phyloP scores from a whole-genome alignment of 140 eudicot species.

The Flaveria floridana region DNA sequence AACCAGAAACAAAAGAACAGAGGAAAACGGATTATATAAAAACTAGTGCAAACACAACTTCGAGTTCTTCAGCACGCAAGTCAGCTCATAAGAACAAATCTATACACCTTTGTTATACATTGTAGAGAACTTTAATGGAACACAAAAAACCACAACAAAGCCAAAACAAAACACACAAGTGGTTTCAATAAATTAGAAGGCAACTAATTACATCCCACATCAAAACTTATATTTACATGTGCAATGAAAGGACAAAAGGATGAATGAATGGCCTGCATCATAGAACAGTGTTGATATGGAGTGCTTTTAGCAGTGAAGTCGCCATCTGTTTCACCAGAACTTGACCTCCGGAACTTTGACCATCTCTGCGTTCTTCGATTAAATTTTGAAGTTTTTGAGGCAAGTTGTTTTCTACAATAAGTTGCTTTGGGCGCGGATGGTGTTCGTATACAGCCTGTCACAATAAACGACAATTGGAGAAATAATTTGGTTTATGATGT shows the following conservation, averaged over 20 bases:
- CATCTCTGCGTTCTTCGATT: constrained; percentile 91
- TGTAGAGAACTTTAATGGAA: constrained; percentile 19
- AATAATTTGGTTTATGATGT: neutral
- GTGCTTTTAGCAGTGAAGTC: constrained; percentile 90
- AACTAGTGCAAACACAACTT: constrained; percentile 19
- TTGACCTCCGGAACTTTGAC: constrained; percentile 93
- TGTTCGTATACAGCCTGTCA: constrained; percentile 94
- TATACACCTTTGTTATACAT: constrained; percentile 36
- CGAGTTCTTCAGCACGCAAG: constrained; percentile 6
- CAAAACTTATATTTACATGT: constrained; percentile 45
- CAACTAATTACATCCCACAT: constrained; percentile 38
- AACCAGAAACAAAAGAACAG: neutral
- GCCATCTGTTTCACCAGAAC: constrained; percentile 99
- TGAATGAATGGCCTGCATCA: constrained; percentile 32
- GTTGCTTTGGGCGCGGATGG: constrained; percentile 91
- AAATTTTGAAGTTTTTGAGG: constrained; percentile 86
- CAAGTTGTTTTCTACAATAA: constrained; percentile 83
- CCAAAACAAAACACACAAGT: constrained; percentile 9
- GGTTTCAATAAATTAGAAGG: constrained; percentile 10
- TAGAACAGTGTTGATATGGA: constrained; percentile 86
- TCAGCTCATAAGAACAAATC: constrained; percentile 23
- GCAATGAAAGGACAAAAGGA: constrained; percentile 18
- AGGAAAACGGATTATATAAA: neutral
- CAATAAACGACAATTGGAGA: neutral
- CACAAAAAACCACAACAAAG: constrained; percentile 19